Evolutionary conservation across 768 basidiomycete genomes (phyloP).

Genomic region (Lentinula raphanica): DNA sequence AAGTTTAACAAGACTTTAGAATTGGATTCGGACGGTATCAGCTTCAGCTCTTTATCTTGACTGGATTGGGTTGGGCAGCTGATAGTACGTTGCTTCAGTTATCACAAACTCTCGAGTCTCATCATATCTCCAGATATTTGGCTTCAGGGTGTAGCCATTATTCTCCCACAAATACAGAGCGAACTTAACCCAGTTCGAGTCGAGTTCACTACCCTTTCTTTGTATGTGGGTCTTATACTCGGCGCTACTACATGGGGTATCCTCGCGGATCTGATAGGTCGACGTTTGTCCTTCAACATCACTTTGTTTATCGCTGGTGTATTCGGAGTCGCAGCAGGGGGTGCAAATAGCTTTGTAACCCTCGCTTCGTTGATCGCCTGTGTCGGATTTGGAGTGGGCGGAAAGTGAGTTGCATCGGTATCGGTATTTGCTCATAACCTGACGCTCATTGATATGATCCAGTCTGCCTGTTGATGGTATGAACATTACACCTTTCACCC

Average conservation of each 20-base stretch:
- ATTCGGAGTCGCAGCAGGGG: slow-evolving; percentile 48
- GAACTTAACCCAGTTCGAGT: slow-evolving; percentile 38
- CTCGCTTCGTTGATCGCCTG: slow-evolving; percentile 29
- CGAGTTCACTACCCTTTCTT: slow-evolving; percentile 41
- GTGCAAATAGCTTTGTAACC: slow-evolving; percentile 39
- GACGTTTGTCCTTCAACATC: slow-evolving; percentile 39
- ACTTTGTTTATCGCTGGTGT: slow-evolving; percentile 31
- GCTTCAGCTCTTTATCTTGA: slow-evolving; percentile 38
- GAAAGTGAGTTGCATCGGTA: slow-evolving; percentile 43
- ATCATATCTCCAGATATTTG: slow-evolving; percentile 27
- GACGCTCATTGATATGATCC: slow-evolving; percentile 16
- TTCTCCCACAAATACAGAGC: slow-evolving; percentile 37
- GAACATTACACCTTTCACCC: slow-evolving; percentile 5
- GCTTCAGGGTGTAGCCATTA: slow-evolving; percentile 44
- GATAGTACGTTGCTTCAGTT: slow-evolving; percentile 32
- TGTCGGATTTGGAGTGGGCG: slow-evolving; percentile 46
- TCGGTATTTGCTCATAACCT: slow-evolving; percentile 15
- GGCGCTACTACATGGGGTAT: slow-evolving; percentile 48
- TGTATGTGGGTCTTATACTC: slow-evolving; percentile 44
- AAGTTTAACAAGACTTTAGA: slow-evolving; percentile 17
- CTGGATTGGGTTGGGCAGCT: slow-evolving; percentile 45
- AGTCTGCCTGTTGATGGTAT: slow-evolving; percentile 45
- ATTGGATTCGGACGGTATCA: slow-evolving; percentile 50
- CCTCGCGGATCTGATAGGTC: slow-evolving; percentile 45
- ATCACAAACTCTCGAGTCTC: background rate